Percentiles rank a stretch among this genome's conserved stretches.
phyloP scores from a whole-genome alignment of 73 alveolate species.

The Paramecium caudatum region DNA sequence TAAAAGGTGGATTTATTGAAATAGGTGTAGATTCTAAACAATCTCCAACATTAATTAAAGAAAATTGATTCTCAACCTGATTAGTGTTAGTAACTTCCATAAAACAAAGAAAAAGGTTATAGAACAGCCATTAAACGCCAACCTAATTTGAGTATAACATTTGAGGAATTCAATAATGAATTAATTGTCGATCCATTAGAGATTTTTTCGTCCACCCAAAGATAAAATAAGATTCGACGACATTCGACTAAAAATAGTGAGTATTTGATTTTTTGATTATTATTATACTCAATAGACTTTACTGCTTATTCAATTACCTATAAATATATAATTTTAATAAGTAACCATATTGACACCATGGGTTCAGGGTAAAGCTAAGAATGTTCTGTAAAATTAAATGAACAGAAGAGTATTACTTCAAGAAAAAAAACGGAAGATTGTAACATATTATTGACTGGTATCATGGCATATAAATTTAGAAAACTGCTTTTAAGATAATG shows the following conservation, averaged over 20 bases:
- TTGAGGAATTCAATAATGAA: constrained; percentile 1
- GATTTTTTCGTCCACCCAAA: constrained; percentile 1
- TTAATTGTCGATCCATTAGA: not conserved
- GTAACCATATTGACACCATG: too few relatives aligned
- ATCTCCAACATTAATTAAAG: not conserved
- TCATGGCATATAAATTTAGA: too few relatives aligned
- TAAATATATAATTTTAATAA: too few relatives aligned
- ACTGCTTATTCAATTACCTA: too few relatives aligned
- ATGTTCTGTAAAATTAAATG: too few relatives aligned
- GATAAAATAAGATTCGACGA: not conserved
- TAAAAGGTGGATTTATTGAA: constrained; percentile 1
- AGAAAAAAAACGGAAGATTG: too few relatives aligned
- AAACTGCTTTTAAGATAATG: too few relatives aligned
- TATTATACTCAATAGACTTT: too few relatives aligned
- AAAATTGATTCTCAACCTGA: not conserved
- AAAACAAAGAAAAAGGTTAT: constrained; percentile 5
- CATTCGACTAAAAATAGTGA: not conserved
- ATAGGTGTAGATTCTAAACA: not conserved
- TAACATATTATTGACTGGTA: too few relatives aligned
- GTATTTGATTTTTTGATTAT: not conserved
- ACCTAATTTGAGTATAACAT: constrained; percentile 26
- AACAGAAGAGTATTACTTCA: too few relatives aligned
- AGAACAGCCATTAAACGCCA: not conserved
- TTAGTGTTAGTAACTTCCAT: not conserved
- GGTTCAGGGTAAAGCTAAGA: too few relatives aligned